phyloP scores from a whole-genome alignment of 2,329 filamentous ascomycete genomes.

The Plenodomus tracheiphilus region DNA sequence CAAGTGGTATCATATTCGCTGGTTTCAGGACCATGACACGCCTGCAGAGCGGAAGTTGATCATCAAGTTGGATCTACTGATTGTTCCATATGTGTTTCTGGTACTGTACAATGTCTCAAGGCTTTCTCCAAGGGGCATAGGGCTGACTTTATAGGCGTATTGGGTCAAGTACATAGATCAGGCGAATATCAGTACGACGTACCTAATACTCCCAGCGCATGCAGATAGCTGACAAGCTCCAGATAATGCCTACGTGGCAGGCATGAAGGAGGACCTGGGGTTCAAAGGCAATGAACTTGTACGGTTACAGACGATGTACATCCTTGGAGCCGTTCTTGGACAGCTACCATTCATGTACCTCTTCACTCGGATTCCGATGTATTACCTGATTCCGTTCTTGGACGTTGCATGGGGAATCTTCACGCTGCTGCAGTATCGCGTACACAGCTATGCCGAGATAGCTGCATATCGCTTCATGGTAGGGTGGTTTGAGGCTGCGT shows the following conservation, averaged over 20 bases:
- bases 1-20: constrained; percentile 34
- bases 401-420: constrained; percentile 61
- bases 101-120: constrained; percentile 59
- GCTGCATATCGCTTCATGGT: constrained; percentile 60
- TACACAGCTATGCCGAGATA: constrained; percentile 54
- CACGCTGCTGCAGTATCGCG: constrained; percentile 59
- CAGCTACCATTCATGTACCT: constrained; percentile 59
- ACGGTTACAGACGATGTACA: constrained; percentile 59
- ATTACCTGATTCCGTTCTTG: constrained; percentile 56
- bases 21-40: constrained; percentile 49
- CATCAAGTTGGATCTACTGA: constrained; percentile 58
- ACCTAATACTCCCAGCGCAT: not conserved
- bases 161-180: constrained; percentile 54
- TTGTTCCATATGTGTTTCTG: constrained; percentile 61
- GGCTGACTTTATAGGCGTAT: not conserved
- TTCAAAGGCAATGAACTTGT: constrained; percentile 60
- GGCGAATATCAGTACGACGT: constrained; percentile 55
- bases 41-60: constrained; percentile 57
- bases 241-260: constrained; percentile 61
- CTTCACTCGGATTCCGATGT: constrained; percentile 50
- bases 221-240: not conserved
- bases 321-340: constrained; percentile 55
- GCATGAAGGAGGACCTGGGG: constrained; percentile 56
- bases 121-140: too few relatives aligned
- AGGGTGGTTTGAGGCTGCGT: constrained; percentile 56